These are phyloP conservation scores for Cytospora mali DNA, from an alignment of 2,329 filamentous ascomycete genomes.

Conservation along the genomic window DNA sequence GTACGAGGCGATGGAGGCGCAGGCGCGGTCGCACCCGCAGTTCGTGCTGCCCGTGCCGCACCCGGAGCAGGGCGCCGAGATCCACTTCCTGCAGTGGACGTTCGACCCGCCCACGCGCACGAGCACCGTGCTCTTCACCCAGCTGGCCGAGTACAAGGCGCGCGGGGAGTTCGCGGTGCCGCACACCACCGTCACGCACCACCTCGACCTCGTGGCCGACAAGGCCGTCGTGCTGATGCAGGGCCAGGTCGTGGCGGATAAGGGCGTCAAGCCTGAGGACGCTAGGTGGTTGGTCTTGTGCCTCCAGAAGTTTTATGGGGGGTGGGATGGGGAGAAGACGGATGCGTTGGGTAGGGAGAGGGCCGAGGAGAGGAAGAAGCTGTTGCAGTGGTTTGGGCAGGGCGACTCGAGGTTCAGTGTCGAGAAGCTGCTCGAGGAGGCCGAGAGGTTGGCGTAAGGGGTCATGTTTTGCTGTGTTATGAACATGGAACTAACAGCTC, in stretches of 20 bases:
- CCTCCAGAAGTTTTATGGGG: slow-evolving; percentile 89
- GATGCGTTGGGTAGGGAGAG: slow-evolving; percentile 54
- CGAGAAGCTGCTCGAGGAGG: slow-evolving; percentile 84
- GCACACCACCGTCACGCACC: slow-evolving; percentile 92
- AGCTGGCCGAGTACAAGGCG: slow-evolving; percentile 89
- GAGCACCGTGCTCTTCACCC: slow-evolving; percentile 86
- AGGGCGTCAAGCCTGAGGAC: slow-evolving; percentile 77
- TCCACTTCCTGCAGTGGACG: slow-evolving; percentile 96
- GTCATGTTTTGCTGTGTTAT: background rate
- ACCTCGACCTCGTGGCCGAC: slow-evolving; percentile 74
- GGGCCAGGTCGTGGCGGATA: slow-evolving; percentile 74
- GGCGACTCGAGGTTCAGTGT: slow-evolving; percentile 82
- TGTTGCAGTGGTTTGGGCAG: slow-evolving; percentile 80
- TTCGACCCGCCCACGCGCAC: slow-evolving; percentile 71
- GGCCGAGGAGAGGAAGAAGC: slow-evolving; percentile 62
- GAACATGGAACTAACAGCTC: background rate
- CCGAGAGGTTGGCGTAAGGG: slow-evolving; percentile 70
- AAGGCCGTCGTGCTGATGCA: slow-evolving; percentile 86
- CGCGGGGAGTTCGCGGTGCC: slow-evolving; percentile 87
- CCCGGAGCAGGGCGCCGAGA: slow-evolving; percentile 72
- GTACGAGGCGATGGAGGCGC: slow-evolving; percentile 72
- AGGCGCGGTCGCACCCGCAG: slow-evolving; percentile 75
- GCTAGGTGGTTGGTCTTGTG: slow-evolving; percentile 92
- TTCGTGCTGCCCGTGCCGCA: slow-evolving; percentile 89
- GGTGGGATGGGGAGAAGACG: slow-evolving; percentile 53